Evolutionary conservation across 2,329 filamentous ascomycete species (phyloP).

Genomic region (Fusarium sp.): DNA sequence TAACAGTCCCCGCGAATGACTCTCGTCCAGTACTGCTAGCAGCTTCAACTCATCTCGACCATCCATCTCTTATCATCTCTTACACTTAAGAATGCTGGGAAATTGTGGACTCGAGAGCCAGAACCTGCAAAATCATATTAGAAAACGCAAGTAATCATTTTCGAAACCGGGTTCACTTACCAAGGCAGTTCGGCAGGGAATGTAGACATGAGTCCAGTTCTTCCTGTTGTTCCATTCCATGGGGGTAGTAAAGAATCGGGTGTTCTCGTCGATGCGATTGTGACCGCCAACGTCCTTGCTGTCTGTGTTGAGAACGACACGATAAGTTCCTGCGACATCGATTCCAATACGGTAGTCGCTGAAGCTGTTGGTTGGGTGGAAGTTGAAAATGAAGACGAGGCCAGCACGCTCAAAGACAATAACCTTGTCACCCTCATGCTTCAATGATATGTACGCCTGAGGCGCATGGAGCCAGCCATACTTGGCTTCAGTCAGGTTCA

Average conservation of each 20-base stretch:
- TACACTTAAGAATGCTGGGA: conserved; percentile 35
- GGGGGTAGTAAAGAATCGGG: conserved; percentile 91
- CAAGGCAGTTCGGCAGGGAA: conserved; percentile 85
- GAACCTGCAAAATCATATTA: conserved; percentile 56
- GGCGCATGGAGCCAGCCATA: conserved; percentile 90
- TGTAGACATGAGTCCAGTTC: conserved; percentile 94
- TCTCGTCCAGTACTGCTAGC: neutral
- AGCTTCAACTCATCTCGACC: neutral
- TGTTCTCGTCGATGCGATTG: conserved; percentile 80
- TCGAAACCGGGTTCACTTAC: conserved; percentile 63
- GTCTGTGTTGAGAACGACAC: conserved; percentile 87
- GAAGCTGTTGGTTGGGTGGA: conserved; percentile 86
- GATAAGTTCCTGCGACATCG: conserved; percentile 86
- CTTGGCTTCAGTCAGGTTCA: conserved; percentile 89
- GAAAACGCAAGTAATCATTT: neutral
- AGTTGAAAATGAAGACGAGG: conserved; percentile 95
- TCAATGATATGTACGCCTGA: conserved; percentile 93
- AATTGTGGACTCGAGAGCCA: conserved; percentile 59
- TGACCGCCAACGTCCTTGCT: conserved; percentile 82
- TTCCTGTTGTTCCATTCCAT: conserved; percentile 89
- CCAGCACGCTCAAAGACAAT: conserved; percentile 95
- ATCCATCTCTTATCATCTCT: neutral
- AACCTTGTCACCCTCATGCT: conserved; percentile 94
- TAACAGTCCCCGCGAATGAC: neutral
- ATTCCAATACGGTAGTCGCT: conserved; percentile 93